These are phyloP conservation scores for Linderniella brevidens DNA, from an alignment of 257 asterid species.

Conservation along the genomic window DNA sequence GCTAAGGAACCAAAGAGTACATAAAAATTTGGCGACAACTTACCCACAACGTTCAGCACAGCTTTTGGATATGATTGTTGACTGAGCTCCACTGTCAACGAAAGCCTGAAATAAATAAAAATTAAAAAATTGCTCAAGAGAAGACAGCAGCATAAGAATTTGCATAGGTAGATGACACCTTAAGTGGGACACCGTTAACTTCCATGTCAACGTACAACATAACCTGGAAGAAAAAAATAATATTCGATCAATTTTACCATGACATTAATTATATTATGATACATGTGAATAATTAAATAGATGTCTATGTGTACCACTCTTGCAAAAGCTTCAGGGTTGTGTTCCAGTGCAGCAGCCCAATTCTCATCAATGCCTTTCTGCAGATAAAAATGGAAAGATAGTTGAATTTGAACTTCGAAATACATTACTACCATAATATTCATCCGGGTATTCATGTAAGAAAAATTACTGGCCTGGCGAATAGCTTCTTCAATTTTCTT, in stretches of 20 bases:
- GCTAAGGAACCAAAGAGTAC: constrained; percentile 7
- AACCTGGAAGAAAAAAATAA: constrained; percentile 28
- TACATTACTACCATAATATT: too few relatives aligned
- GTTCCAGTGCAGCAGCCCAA: constrained; percentile 92
- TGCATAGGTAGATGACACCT: constrained; percentile 26
- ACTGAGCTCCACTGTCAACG: constrained; percentile 99
- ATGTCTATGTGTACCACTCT: constrained; percentile 57
- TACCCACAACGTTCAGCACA: constrained; percentile 98
- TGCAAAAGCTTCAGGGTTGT: constrained; percentile 95
- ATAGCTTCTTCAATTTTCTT: constrained; percentile 88
- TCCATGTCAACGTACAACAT: constrained; percentile 99
- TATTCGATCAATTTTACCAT: neutral
- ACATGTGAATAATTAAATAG: neutral
- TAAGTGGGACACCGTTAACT: constrained; percentile 87
- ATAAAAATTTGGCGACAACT: constrained; percentile 6
- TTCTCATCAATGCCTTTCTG: constrained; percentile 99
- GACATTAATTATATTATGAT: too few relatives aligned
- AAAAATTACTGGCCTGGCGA: constrained; percentile 45
- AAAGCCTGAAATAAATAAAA: constrained; percentile 55
- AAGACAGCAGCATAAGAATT: constrained; percentile 9
- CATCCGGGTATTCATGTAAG: too few relatives aligned
- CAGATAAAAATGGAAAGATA: constrained; percentile 4
- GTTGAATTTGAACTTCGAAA: too few relatives aligned
- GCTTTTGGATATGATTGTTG: constrained; percentile 90
- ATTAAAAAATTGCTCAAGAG: constrained; percentile 1